Evolutionary conservation across 2,329 filamentous ascomycete genomes (phyloP).

Genomic region (Dactylonectria estremocensis): DNA sequence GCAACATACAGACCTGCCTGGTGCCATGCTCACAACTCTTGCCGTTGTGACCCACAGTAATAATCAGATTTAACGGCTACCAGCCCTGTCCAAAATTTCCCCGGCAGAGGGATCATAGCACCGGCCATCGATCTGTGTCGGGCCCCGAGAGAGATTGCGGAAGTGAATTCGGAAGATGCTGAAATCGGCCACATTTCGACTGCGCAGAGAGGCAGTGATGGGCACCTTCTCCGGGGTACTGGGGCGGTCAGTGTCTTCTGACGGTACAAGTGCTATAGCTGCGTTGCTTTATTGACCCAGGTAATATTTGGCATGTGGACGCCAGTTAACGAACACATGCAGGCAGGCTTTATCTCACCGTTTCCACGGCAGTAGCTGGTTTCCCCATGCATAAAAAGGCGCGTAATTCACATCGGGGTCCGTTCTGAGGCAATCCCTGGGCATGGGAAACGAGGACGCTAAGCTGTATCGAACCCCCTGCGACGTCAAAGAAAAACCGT

Average conservation of each 20-base stretch:
- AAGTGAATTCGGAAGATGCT: not conserved
- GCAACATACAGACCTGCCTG: not conserved
- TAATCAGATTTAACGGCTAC: not conserved
- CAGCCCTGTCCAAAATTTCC: not conserved
- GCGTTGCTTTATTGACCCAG: not conserved
- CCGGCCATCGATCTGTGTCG: not conserved
- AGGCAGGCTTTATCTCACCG: not conserved
- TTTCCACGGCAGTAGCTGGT: not conserved
- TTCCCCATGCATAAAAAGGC: not conserved
- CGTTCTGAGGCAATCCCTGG: not conserved
- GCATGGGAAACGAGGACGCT: slow-evolving; percentile 21
- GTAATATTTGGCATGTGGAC: not conserved
- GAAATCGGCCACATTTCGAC: not conserved
- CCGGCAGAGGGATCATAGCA: not conserved
- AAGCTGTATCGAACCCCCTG: slow-evolving; percentile 10
- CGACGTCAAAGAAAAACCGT: slow-evolving; percentile 25
- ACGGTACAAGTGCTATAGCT: not conserved
- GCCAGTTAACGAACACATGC: not conserved
- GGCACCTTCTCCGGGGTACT: not conserved
- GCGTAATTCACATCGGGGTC: not conserved
- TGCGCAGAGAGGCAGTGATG: not conserved
- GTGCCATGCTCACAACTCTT: not conserved
- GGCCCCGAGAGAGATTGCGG: not conserved
- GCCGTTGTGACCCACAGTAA: not conserved
- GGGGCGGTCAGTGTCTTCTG: not conserved